These are phyloP conservation scores for Metarhizium robertsii DNA, from an alignment of 2,329 filamentous ascomycete species.

Conservation along the genomic window DNA sequence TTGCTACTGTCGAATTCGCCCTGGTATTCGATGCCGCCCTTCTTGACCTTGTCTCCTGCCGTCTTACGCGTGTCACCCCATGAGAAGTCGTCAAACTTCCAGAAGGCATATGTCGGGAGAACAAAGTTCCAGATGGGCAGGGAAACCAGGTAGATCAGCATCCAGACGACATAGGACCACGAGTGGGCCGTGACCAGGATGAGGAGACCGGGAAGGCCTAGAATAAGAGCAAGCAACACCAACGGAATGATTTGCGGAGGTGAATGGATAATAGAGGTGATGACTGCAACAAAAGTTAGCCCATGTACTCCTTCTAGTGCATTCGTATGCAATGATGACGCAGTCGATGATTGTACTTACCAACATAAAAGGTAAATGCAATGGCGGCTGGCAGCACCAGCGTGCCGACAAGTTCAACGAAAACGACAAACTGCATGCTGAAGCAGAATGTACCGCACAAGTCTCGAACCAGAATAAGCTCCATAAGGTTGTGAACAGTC, in stretches of 20 bases:
- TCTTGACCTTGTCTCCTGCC: constrained; percentile 79
- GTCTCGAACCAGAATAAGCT: constrained; percentile 88
- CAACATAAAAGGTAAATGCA: constrained; percentile 91
- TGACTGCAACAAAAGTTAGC: constrained; percentile 44
- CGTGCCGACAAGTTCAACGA: constrained; percentile 89
- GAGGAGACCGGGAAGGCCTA: constrained; percentile 84
- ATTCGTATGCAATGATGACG: background rate
- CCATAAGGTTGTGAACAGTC: constrained; percentile 97
- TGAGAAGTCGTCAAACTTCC: constrained; percentile 99
- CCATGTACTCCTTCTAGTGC: constrained; percentile 5
- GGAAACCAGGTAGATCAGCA: constrained; percentile 89
- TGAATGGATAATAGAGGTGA: constrained; percentile 71
- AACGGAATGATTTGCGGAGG: constrained; percentile 83
- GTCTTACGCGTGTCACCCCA: constrained; percentile 99
- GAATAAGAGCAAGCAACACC: constrained; percentile 77
- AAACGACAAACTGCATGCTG: constrained; percentile 98
- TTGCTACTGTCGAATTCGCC: constrained; percentile 97
- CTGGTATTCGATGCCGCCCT: constrained; percentile 76
- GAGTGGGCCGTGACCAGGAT: constrained; percentile 92
- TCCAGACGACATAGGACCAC: constrained; percentile 88
- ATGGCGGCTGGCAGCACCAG: constrained; percentile 93
- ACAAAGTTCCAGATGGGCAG: constrained; percentile 98
- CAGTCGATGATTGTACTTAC: constrained; percentile 42
- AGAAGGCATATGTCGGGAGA: constrained; percentile 87
- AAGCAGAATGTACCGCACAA: constrained; percentile 99